These are phyloP conservation scores for Arthromyces matolae DNA, from an alignment of 768 basidiomycete genomes.

Conservation along the genomic window DNA sequence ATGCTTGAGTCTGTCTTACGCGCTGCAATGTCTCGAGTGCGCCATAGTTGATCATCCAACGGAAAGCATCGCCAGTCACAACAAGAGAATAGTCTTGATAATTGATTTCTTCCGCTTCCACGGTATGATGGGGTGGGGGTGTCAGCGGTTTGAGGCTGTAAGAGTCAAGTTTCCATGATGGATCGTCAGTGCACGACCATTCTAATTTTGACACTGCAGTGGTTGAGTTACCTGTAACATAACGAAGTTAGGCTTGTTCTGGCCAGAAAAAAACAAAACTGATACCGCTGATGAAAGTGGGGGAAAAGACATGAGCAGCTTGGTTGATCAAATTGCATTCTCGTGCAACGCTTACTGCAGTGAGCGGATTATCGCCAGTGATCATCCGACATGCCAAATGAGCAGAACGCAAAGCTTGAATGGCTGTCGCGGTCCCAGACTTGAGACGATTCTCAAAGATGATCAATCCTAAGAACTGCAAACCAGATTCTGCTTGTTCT, in stretches of 20 bases:
- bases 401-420: constrained; percentile 82
- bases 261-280: no score
- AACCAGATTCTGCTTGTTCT: constrained; percentile 88
- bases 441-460: constrained; percentile 99
- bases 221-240: constrained; percentile 53
- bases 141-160: constrained; percentile 82
- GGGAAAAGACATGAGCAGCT: constrained; percentile 85
- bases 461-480: constrained; percentile 90
- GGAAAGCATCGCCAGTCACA: constrained; percentile 92
- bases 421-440: constrained; percentile 84
- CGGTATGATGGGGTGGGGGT: constrained; percentile 65
- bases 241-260: background rate
- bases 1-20: constrained; percentile 41
- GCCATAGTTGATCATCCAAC: constrained; percentile 96
- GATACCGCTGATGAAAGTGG: constrained; percentile 71
- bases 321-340: constrained; percentile 90
- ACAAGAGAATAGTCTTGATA: constrained; percentile 89
- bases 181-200: constrained; percentile 93
- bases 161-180: constrained; percentile 76
- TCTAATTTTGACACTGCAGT: constrained; percentile 62
- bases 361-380: constrained; percentile 95
- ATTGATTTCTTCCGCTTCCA: constrained; percentile 68
- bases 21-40: constrained; percentile 91
- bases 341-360: constrained; percentile 93
- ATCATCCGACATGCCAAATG: constrained; percentile 97